Base-by-base conservation (phyloP, 345 rosid species). In the Arabidopsis suecica region DNA sequence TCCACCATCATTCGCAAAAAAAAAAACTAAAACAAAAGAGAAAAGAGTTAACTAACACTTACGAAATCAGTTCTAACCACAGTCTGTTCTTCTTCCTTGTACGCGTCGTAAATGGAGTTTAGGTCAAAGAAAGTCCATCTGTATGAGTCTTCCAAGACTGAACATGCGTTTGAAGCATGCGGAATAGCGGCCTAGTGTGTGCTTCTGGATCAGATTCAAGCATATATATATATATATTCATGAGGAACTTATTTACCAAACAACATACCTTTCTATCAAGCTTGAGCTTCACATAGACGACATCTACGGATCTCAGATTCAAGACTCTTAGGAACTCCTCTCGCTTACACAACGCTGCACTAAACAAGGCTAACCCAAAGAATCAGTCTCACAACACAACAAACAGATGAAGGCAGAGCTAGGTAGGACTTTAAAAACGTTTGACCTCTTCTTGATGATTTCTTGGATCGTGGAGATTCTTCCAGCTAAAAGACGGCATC, bases 281-380 rank as follows among this genome's bases (percentile, higher is more conserved):
- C 50, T 53, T 23, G 45, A 86, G 81, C 82, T 86, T 84, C 53
- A 79, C 74, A 14, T 80, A 60, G 62, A 86, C 71, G 13, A 82
- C 79, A 38, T 87, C 88, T 57, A 86, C 68, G 38, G 75, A 72
- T 10, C 76, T 76, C 76, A 87, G 76, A 78, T 86, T 86, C 83
- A 82, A 58, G 44, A 84, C 88, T 77, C 76, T 89, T 60, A 82
- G 72, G 79, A 87, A 89, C 78, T 89, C 95, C 69, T 84, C 88
- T 54, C 79, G 71, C 12, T 81, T 69, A 81, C 50, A 58, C 69
- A 86, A 72, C 59, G 80, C 88, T 84, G 87, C 85, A 76, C 91
- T 84, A 80, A 45, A 89, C 58, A 79, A 60, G 71, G 73, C 54
- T 65, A 59, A 81, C 9, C 36, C 59, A n/a, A 54, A 12, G 36